Base-by-base conservation (phyloP, 163 green algal species). In the Chlamydomonas reinhardtii region DNA sequence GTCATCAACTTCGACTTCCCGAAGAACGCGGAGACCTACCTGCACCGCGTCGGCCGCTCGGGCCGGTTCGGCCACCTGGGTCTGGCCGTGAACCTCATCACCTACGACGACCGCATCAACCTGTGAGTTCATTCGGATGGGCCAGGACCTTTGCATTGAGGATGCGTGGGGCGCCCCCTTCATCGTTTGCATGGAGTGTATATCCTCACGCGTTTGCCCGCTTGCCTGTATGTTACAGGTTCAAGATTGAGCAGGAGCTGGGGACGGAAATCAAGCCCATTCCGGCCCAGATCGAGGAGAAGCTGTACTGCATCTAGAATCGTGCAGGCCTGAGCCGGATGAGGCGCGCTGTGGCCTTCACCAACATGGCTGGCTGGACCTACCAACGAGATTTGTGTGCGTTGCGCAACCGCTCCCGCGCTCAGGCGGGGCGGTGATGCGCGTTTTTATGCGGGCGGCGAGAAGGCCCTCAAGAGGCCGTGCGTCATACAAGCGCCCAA, bases 1-100 rank as follows among this genome's bases (percentile, higher is more conserved):
- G 98, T 99, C 79, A 99, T 99, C 94, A 99, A 99, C 92, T 99
- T 99, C 92, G 98, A 99, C 94, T 99, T 99, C 93, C 98, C 98
- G 76, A 99, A 99, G 95, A 99, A 98, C 89, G 95, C 93, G 24
- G 98, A 99, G 92, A 99, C 98, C 0, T 99, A 99, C 93, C 95
- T 99, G 69, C 98, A 99, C 93, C 92, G 98, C 59, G 97, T 98
- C 19, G 98, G 98, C 25, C 94, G 98, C 65, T 99, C 96, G 15
- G 98, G 98, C 12, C 95, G 98, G 35, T 99, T 99, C 90, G 98
- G 98, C 31, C 98, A 99, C 92, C 92, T 99, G 64, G 98, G 98
- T 65, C 93, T 99, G 69, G 98, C 98, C n/a, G 96, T 99, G 80
- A 99, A 99, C 94, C 95, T 99, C 74, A 99, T 99, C 88, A 99